These are phyloP conservation scores for Aspergillus neoniger DNA, from an alignment of 2,329 filamentous ascomycete species.

Conservation along the genomic window DNA sequence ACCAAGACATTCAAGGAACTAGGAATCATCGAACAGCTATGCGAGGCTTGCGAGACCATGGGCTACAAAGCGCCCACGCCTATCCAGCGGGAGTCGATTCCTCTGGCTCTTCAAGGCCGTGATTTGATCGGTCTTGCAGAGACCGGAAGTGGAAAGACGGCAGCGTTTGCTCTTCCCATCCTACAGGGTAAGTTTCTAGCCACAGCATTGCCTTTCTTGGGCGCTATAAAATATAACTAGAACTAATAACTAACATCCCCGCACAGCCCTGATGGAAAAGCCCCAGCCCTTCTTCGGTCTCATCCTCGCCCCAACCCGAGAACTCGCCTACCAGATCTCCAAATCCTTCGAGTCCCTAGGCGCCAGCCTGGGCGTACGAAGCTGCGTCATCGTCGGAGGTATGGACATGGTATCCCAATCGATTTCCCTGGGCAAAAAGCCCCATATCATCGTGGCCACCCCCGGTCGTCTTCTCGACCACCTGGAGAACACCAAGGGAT, in stretches of 20 bases:
- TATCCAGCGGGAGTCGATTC: slow-evolving; percentile 85
- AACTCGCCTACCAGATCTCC: slow-evolving; percentile 88
- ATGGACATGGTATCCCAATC: slow-evolving; percentile 93
- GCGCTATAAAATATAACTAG: too few species aligned
- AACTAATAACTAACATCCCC: not conserved
- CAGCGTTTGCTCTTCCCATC: slow-evolving; percentile 90
- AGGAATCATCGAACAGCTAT: slow-evolving; percentile 81
- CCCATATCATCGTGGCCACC: slow-evolving; percentile 90
- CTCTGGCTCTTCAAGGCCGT: slow-evolving; percentile 72
- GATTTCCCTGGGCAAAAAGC: slow-evolving; percentile 92
- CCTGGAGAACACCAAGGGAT: slow-evolving; percentile 94
- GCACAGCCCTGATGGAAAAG: slow-evolving; percentile 73
- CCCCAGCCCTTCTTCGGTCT: slow-evolving; percentile 85
- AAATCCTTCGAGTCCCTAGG: slow-evolving; percentile 86
- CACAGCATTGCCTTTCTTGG: not conserved
- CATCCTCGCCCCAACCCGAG: slow-evolving; percentile 87
- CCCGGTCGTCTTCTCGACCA: slow-evolving; percentile 89
- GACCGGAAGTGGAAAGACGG: slow-evolving; percentile 94
- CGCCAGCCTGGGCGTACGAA: slow-evolving; percentile 82
- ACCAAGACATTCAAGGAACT: slow-evolving; percentile 55
- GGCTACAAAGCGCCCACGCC: slow-evolving; percentile 85
- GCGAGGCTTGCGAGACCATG: slow-evolving; percentile 80
- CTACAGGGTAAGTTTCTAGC: slow-evolving; percentile 59
- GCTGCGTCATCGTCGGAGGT: slow-evolving; percentile 84
- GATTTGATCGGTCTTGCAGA: slow-evolving; percentile 94